A percentile compares a stretch with the other conserved stretches of the same genome.
These are phyloP conservation scores for Verticillium nonalfalfae DNA, from an alignment of 2,329 filamentous ascomycete species.

Conservation along the genomic window DNA sequence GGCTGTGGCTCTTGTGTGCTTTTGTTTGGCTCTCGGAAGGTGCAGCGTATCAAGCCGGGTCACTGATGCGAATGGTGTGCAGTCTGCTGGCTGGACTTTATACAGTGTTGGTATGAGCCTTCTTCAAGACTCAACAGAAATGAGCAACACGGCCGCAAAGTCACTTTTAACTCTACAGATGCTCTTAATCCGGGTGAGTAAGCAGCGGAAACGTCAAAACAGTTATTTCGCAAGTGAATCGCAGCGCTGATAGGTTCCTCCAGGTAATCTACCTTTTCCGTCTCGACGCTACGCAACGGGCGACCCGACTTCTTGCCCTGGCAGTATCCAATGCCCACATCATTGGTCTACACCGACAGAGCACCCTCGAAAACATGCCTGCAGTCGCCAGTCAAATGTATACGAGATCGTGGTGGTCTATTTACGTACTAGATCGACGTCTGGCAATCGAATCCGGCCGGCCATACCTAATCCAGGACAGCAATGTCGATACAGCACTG, in stretches of 20 bases:
- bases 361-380: slow-evolving; percentile 1
- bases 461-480: slow-evolving; percentile 5
- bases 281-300: slow-evolving; percentile 5
- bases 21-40: slow-evolving; percentile 6
- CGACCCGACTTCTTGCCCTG: slow-evolving; percentile 5
- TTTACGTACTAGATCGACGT: slow-evolving; percentile 6
- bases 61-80: slow-evolving; percentile 5
- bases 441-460: slow-evolving; percentile 6
- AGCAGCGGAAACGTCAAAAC: background rate
- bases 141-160: slow-evolving; percentile 4
- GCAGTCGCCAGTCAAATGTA: slow-evolving; percentile 4
- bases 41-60: slow-evolving; percentile 7
- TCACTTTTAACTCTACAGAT: slow-evolving; percentile 5
- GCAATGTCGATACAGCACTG: background rate
- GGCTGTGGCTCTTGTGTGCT: slow-evolving; percentile 6
- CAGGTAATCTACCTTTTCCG: slow-evolving; percentile 3
- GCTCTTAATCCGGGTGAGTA: slow-evolving; percentile 1
- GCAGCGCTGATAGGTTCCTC: background rate
- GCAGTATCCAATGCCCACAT: slow-evolving; percentile 8
- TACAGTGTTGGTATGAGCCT: slow-evolving; percentile 7
- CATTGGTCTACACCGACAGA: slow-evolving; percentile 5
- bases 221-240: background rate
- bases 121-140: slow-evolving; percentile 2
- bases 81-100: slow-evolving; percentile 7
- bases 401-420: slow-evolving; percentile 4